Evolutionary conservation across 352 stramenopile genomes (phyloP).

Genomic region (Globisporangium acanthophoron): DNA sequence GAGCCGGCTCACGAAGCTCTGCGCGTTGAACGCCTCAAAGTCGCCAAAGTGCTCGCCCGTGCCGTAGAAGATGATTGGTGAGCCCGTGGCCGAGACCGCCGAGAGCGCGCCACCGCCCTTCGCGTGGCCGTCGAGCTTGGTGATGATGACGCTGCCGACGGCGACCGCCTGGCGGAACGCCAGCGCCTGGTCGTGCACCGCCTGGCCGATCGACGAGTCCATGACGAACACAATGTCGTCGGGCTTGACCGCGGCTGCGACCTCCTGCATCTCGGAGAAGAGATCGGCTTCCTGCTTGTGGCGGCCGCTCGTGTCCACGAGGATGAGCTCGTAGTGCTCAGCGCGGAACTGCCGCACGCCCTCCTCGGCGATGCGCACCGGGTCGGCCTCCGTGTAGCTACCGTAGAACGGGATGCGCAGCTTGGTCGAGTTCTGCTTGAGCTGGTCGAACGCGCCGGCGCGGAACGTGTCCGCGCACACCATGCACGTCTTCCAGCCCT

Average conservation of each 20-base stretch:
- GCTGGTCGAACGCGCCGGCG: conserved; percentile 98
- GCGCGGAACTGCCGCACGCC: conserved; percentile 95
- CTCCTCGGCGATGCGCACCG: conserved; percentile 96
- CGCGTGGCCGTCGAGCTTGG: conserved; percentile 98
- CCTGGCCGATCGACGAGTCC: conserved; percentile 99
- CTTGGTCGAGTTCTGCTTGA: conserved; percentile 99
- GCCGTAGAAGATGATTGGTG: conserved; percentile 98
- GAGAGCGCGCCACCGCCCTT: conserved; percentile 97
- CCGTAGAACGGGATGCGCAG: conserved; percentile 98
- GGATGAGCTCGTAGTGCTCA: conserved; percentile 98
- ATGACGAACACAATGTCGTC: conserved; percentile 99
- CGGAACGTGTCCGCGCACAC: conserved; percentile 99
- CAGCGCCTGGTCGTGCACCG: conserved; percentile 95
- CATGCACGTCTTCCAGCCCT: conserved; percentile 98
- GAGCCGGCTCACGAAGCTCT: conserved; percentile 97
- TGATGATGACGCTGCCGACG: conserved; percentile 98
- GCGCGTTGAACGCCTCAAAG: conserved; percentile 97
- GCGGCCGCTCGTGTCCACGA: conserved; percentile 98
- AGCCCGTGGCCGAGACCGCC: conserved; percentile 96
- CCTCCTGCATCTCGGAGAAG: conserved; percentile 99
- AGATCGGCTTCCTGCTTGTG: conserved; percentile 98
- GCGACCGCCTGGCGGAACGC: conserved; percentile 95
- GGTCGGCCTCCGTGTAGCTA: conserved; percentile 97
- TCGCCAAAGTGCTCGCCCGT: conserved; percentile 98
- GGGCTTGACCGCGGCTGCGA: conserved; percentile 92